A percentile compares a stretch with the other conserved stretches of the same genome.
phyloP scores from a whole-genome alignment of 1,139 yeast species.

The Sugiyamaella novakii region DNA sequence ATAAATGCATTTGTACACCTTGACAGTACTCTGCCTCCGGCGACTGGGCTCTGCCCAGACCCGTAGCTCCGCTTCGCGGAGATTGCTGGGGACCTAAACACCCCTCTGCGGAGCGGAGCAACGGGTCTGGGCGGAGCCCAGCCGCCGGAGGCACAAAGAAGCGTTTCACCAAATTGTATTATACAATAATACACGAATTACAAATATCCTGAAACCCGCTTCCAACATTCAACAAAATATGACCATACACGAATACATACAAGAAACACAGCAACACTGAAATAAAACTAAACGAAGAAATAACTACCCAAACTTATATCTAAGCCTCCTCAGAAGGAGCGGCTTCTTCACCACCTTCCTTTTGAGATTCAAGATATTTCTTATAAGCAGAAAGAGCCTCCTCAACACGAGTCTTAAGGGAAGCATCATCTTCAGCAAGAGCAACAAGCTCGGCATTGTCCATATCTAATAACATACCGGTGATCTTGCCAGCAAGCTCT shows the following conservation, averaged over 20 bases:
- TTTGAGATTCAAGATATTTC: constrained; percentile 39
- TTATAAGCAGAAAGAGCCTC: constrained; percentile 85
- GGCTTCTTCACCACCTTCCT: constrained; percentile 26
- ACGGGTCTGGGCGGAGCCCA: constrained; percentile 9
- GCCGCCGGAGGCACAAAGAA: constrained; percentile 8
- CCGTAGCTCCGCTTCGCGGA: constrained; percentile 1
- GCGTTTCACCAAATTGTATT: constrained; percentile 14
- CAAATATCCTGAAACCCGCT: no score
- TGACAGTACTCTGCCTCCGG: constrained; percentile 4
- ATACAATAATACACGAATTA: constrained; percentile 17
- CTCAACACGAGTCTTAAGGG: constrained; percentile 87
- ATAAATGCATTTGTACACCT: constrained; percentile 1
- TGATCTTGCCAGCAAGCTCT: constrained; percentile 97
- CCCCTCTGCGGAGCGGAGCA: constrained; percentile 3
- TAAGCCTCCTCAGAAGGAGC: constrained; percentile 11
- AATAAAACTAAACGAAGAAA: constrained; percentile 2
- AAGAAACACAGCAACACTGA: constrained; percentile 12
- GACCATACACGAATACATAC: constrained; percentile 16
- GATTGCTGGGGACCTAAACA: background rate
- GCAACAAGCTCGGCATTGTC: constrained; percentile 89
- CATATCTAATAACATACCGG: constrained; percentile 98
- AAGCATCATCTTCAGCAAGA: constrained; percentile 79
- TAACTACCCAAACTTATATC: background rate
- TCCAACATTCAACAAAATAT: constrained; percentile 9
- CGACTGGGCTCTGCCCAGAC: constrained; percentile 12